phyloP scores from a whole-genome alignment of 108 stramenopile genomes.

The Parmales sp. region DNA sequence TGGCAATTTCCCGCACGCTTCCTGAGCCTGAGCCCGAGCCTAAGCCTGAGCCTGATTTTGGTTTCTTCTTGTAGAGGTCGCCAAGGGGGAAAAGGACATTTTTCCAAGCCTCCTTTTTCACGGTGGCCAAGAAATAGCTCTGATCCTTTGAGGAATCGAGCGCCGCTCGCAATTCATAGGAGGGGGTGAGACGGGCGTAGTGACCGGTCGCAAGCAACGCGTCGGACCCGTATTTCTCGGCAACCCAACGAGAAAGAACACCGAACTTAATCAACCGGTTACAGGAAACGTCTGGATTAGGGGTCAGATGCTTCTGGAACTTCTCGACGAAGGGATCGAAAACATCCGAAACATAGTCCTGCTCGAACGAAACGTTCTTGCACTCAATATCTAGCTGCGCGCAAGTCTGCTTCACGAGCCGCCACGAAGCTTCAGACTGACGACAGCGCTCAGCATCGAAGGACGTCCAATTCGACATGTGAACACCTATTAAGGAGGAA shows the following conservation, averaged over 20 bases:
- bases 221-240: conserved; percentile 35
- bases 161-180: conserved; percentile 44
- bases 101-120: conserved; percentile 44
- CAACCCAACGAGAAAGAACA: conserved; percentile 57
- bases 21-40: background rate
- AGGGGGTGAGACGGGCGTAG: conserved; percentile 69
- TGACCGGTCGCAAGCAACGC: conserved; percentile 78
- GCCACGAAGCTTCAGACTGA: conserved; percentile 58
- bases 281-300: conserved; percentile 87
- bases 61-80: conserved; percentile 48
- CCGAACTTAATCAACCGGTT: conserved; percentile 89
- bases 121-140: conserved; percentile 81
- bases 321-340: conserved; percentile 76
- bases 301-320: conserved; percentile 39
- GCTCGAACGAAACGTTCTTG: conserved; percentile 56
- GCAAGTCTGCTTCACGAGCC: conserved; percentile 68
- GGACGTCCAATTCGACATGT: conserved; percentile 83
- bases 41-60: background rate
- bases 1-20: conserved; percentile 68
- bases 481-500: conserved; percentile 39
- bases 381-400: conserved; percentile 60
- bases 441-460: conserved; percentile 46
- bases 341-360: conserved; percentile 82
- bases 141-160: conserved; percentile 80
- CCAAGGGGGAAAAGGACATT: conserved; percentile 81